phyloP scores from a whole-genome alignment of 1,139 yeast genomes.

The Hemisphaericaspora xylanilytica region DNA sequence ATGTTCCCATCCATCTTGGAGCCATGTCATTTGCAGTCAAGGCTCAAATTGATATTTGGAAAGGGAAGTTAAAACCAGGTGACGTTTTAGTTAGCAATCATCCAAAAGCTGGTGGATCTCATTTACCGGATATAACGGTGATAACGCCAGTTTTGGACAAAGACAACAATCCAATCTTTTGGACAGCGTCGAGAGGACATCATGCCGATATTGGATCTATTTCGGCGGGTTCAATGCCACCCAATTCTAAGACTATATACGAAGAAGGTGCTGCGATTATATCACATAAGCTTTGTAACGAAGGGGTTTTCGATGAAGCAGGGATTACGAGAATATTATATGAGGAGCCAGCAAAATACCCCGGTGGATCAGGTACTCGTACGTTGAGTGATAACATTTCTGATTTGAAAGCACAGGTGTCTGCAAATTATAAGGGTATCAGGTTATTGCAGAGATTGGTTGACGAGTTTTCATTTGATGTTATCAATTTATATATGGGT shows the following conservation, averaged over 20 bases:
- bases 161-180: conserved; percentile 33
- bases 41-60: conserved; percentile 64
- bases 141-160: conserved; percentile 56
- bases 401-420: conserved; percentile 45
- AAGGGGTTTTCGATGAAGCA: conserved; percentile 40
- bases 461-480: conserved; percentile 32
- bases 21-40: conserved; percentile 85
- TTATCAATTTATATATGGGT: conserved; percentile 39
- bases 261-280: conserved; percentile 48
- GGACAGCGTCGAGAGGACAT: conserved; percentile 50
- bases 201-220: conserved; percentile 50
- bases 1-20: conserved; percentile 83
- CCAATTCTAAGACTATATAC: conserved; percentile 41
- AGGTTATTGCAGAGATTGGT: conserved; percentile 30
- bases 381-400: conserved; percentile 41
- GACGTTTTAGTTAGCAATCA: conserved; percentile 78
- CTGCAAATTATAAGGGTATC: conserved; percentile 45
- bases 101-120: conserved; percentile 80
- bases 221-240: conserved; percentile 49
- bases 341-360: conserved; percentile 45
- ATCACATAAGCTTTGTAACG: conserved; percentile 36
- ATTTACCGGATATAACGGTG: conserved; percentile 80
- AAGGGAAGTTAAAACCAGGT: conserved; percentile 58
- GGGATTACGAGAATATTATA: conserved; percentile 37
- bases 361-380: conserved; percentile 48